Conservation (phyloP, 345 rosid genomes). For the Noccaea caerulescens region DNA sequence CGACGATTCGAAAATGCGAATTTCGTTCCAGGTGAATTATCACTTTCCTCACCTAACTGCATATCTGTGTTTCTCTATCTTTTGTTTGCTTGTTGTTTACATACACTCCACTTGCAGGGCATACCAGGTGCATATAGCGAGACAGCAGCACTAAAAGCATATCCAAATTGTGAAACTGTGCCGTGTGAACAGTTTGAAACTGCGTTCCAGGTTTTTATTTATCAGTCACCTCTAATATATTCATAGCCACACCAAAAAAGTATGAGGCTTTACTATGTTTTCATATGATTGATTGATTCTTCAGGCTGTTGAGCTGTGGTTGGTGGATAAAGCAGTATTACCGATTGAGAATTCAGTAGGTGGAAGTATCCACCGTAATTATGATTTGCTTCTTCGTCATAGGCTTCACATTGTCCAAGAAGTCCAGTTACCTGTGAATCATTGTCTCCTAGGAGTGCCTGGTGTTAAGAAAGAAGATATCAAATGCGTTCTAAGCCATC, state of each 20-base stretch:
- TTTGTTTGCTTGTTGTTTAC: slow-evolving; percentile 34
- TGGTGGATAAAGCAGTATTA: slow-evolving; percentile 90
- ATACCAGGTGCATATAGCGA: slow-evolving; percentile 90
- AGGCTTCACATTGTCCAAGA: slow-evolving; percentile 95
- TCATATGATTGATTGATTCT: slow-evolving; percentile 25
- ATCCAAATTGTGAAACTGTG: slow-evolving; percentile 86
- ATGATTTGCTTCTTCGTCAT: slow-evolving; percentile 92
- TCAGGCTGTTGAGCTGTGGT: slow-evolving; percentile 95
- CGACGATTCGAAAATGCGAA: slow-evolving; percentile 64
- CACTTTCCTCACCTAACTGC: slow-evolving; percentile 25
- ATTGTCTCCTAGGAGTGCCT: slow-evolving; percentile 83
- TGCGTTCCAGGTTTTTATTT: slow-evolving; percentile 66
- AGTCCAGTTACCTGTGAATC: slow-evolving; percentile 76
- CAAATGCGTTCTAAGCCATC: slow-evolving; percentile 84
- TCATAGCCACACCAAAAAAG: background rate
- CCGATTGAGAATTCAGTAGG: slow-evolving; percentile 92
- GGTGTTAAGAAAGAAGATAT: slow-evolving; percentile 71
- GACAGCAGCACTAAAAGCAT: slow-evolving; percentile 86
- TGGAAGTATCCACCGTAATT: slow-evolving; percentile 94
- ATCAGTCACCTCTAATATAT: slow-evolving; percentile 20
- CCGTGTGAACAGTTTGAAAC: slow-evolving; percentile 91
- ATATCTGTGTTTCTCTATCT: slow-evolving; percentile 3
- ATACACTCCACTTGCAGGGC: slow-evolving; percentile 57
- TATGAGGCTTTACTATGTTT: slow-evolving; percentile 24
- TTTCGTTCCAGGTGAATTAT: slow-evolving; percentile 80